Evolutionary conservation across 257 asterid genomes (phyloP).

Genomic region (Plantago ovata): DNA sequence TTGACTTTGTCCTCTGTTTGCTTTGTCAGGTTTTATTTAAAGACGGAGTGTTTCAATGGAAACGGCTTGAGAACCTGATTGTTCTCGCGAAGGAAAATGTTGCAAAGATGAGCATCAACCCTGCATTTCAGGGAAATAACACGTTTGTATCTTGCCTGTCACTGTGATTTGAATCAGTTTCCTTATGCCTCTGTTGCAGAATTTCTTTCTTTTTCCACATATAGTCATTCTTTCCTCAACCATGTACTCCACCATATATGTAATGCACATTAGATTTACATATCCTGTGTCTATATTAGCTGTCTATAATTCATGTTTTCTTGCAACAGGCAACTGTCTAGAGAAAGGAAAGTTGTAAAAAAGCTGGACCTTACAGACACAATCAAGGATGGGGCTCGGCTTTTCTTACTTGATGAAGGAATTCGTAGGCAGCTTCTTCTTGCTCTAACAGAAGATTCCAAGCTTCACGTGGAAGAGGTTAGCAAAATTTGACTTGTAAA

Average conservation of each 20-base stretch:
- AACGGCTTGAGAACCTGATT: conserved; percentile 90
- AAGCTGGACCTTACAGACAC: conserved; percentile 95
- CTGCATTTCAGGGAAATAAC: conserved; percentile 67
- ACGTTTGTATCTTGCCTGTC: conserved; percentile 31
- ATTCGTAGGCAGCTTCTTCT: conserved; percentile 96
- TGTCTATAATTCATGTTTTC: conserved; percentile 14
- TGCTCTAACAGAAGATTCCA: conserved; percentile 97
- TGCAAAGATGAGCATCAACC: conserved; percentile 85
- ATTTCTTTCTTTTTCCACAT: conserved; percentile 1
- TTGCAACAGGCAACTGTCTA: conserved; percentile 46
- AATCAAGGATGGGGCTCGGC: conserved; percentile 97
- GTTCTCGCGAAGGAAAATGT: conserved; percentile 97
- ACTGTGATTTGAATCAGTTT: conserved; percentile 11
- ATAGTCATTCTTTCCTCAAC: neutral
- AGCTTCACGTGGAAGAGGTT: conserved; percentile 96
- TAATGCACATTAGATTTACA: neutral
- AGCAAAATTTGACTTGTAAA: conserved; percentile 8
- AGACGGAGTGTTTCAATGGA: conserved; percentile 99
- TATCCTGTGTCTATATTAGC: conserved; percentile 2
- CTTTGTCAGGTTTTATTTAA: conserved; percentile 82
- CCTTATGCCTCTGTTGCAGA: conserved; percentile 3
- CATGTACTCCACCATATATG: neutral
- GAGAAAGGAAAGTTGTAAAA: conserved; percentile 37
- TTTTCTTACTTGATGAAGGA: conserved; percentile 79
- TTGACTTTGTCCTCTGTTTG: conserved; percentile 20